A percentile compares a stretch with the other conserved stretches of the same genome.
Conservation (phyloP, 1,139 yeast species). For the Candida freyschussii region DNA sequence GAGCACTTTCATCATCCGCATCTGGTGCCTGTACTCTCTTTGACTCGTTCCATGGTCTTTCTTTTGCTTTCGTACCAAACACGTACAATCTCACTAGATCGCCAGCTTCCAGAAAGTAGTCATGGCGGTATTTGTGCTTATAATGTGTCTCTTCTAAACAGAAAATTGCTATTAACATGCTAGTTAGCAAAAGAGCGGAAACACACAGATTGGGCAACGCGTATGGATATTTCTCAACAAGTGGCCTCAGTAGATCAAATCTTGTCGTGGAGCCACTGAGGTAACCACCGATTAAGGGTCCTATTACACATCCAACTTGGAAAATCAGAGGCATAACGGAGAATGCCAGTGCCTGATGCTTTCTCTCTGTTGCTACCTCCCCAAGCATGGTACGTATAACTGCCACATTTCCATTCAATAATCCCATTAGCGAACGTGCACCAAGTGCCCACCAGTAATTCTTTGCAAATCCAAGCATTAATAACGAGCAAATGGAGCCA, state of each 20-base stretch:
- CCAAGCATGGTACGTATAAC: constrained; percentile 58
- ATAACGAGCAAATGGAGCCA: constrained; percentile 45
- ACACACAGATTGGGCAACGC: constrained; percentile 58
- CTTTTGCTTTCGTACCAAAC: constrained; percentile 33
- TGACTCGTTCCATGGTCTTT: constrained; percentile 33
- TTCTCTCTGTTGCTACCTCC: constrained; percentile 50
- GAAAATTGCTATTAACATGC: constrained; percentile 35
- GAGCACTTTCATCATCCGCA: constrained; percentile 11
- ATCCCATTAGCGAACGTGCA: constrained; percentile 50
- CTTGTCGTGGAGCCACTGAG: constrained; percentile 33
- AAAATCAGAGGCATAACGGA: constrained; percentile 55
- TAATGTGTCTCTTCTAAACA: constrained; percentile 62
- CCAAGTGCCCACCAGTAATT: constrained; percentile 46
- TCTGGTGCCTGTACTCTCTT: background rate
- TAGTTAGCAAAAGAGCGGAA: constrained; percentile 33
- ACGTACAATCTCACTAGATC: constrained; percentile 34
- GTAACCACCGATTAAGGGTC: constrained; percentile 53
- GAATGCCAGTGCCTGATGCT: constrained; percentile 59
- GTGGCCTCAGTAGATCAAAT: constrained; percentile 17
- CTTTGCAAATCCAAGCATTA: constrained; percentile 49
- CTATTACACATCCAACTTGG: constrained; percentile 53
- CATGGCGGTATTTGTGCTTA: constrained; percentile 37
- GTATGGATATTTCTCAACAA: constrained; percentile 47
- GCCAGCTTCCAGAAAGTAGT: constrained; percentile 50
- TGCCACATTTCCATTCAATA: constrained; percentile 57